These are phyloP conservation scores for Botryotinia convoluta DNA, from an alignment of 2,329 filamentous ascomycete genomes.

Conservation along the genomic window DNA sequence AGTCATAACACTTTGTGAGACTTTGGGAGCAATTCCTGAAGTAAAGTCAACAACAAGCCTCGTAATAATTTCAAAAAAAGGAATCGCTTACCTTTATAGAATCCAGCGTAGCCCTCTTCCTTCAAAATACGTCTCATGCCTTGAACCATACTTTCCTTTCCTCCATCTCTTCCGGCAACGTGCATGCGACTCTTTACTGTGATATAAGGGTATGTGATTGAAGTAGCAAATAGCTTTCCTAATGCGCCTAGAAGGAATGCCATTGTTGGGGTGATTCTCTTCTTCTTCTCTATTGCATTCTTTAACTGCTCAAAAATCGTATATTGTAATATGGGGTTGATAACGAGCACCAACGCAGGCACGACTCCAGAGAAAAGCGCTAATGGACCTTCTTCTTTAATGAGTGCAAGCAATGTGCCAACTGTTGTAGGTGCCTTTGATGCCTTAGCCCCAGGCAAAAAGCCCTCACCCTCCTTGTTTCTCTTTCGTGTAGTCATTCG, in stretches of 20 bases:
- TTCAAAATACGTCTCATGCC: constrained; percentile 75
- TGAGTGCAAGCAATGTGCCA: constrained; percentile 73
- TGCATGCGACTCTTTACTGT: constrained; percentile 98
- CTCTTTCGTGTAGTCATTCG: constrained; percentile 90
- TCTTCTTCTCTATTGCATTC: constrained; percentile 75
- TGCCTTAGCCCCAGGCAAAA: constrained; percentile 43
- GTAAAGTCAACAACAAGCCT: constrained; percentile 25
- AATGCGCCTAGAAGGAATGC: constrained; percentile 90
- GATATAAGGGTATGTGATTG: constrained; percentile 96
- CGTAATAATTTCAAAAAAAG: neutral
- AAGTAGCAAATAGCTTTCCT: constrained; percentile 91
- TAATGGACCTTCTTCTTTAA: constrained; percentile 78
- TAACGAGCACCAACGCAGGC: constrained; percentile 87
- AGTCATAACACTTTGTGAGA: constrained; percentile 94
- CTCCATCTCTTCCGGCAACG: constrained; percentile 73
- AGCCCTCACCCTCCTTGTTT: constrained; percentile 44
- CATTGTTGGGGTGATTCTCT: constrained; percentile 75
- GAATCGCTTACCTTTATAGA: constrained; percentile 76
- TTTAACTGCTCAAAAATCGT: constrained; percentile 99
- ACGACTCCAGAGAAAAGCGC: constrained; percentile 91
- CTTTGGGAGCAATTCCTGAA: constrained; percentile 88
- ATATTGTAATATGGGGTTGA: constrained; percentile 98
- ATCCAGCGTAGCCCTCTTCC: constrained; percentile 86
- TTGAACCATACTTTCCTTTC: constrained; percentile 75
- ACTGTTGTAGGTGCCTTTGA: constrained; percentile 69